Base-by-base conservation (phyloP, 306 rosid species). In the Vachellia collinsii region DNA sequence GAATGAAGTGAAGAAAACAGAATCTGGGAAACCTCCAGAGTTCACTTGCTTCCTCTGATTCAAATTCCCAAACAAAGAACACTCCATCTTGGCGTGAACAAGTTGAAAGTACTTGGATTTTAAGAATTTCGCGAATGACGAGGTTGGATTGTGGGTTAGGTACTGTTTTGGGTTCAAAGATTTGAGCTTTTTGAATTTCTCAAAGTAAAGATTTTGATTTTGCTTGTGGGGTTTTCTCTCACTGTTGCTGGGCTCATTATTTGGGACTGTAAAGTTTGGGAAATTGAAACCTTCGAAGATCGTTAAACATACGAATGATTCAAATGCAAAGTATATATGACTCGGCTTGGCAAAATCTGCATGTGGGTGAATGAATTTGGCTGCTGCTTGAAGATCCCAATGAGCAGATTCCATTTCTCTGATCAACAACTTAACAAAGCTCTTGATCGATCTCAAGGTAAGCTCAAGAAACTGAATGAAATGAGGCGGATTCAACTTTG, bases 11-110 rank as follows among this genome's bases (percentile, higher is more conserved):
- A 91, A 95, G 78, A 93, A 91, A 14, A 90, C 36, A 47, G 91
- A 88, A 51, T 93, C 97, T 3, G 98, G 97, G 50, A 81, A 88
- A 4, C 92, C 93, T 2, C 94, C 93, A 65, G 96, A 85, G 70
- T 76, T 91, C 38, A 95, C 72, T 0, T 86, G 19, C 84, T 95
- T 95, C 77, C 99, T 86, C n/a, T 87, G 92, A 82, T 88, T 95
- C 82, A 93, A 78, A 63, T 93, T 95, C 0, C 98, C 99, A 77
- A 93, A 93, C 7, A 95, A 83, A 17, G 99, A 95, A 53, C 97
- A 91, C 80, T 95, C 99, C 98, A 95, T 95, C 72, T 94, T 94
- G 29, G 97, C 93, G 54, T 94, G 97, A 42, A 92, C 91, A 11
- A 90, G 80, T 47, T 90, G 91, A 43, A 89, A 84, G 67, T 91